phyloP scores from a whole-genome alignment of 202 grass and related monocot genomes.

The Brachypodium distachyon region DNA sequence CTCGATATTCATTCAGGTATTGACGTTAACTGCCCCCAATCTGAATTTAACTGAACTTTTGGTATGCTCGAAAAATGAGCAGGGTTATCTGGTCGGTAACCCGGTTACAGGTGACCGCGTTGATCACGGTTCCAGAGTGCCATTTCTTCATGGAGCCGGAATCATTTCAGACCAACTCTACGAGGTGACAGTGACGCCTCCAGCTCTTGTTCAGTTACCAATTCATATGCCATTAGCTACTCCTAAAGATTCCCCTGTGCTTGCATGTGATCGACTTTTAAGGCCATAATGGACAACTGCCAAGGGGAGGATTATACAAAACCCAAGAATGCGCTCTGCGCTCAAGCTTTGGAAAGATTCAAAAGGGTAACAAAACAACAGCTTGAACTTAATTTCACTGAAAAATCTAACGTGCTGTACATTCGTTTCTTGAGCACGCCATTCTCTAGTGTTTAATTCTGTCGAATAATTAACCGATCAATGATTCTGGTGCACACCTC shows the following conservation, averaged over 20 bases:
- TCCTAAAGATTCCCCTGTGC: no score
- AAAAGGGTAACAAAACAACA: not conserved
- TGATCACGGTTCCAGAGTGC: not conserved
- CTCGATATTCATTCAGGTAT: not conserved
- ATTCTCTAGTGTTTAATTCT: no score
- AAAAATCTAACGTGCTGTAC: no score
- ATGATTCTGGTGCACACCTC: no score
- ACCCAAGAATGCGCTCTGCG: not conserved
- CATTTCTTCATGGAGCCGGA: not conserved
- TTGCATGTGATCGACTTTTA: not conserved
- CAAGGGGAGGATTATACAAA: not conserved
- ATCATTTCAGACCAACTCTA: no score
- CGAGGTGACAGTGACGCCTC: not conserved
- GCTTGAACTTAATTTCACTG: no score
- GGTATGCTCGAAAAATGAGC: not conserved
- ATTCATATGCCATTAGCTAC: no score
- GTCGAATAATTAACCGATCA: no score
- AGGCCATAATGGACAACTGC: not conserved
- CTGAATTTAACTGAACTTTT: no score
- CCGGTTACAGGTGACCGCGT: not conserved
- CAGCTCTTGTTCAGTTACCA: no score
- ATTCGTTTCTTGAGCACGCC: no score
- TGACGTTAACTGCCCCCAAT: no score
- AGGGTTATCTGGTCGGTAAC: conserved; percentile 19
- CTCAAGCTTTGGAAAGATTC: not conserved